These are phyloP conservation scores for Pyrenochaeta sp. DNA, from an alignment of 2,329 filamentous ascomycete species.

Conservation along the genomic window DNA sequence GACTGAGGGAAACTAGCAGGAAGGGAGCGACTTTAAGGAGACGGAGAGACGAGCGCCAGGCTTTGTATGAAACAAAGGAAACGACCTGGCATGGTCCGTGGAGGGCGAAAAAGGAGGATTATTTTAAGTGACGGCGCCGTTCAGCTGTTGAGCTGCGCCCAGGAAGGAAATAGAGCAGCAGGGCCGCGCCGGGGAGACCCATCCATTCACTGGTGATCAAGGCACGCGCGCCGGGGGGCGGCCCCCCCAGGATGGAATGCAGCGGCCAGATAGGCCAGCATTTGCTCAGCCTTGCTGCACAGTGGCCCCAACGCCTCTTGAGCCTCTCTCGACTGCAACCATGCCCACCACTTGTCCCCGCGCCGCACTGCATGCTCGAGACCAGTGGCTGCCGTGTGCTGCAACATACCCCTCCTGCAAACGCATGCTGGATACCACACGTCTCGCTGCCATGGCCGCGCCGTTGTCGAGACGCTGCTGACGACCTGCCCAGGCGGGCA, in stretches of 20 bases:
- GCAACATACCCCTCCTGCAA: conserved; percentile 36
- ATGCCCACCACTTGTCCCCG: conserved; percentile 14
- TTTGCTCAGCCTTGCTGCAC: conserved; percentile 38
- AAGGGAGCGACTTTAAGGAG: conserved; percentile 8
- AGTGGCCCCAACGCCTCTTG: conserved; percentile 17
- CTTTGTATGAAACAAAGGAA: conserved; percentile 10
- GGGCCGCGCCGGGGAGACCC: conserved; percentile 16
- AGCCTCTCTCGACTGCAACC: conserved; percentile 32
- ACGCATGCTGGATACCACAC: conserved; percentile 15
- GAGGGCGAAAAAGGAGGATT: conserved; percentile 25
- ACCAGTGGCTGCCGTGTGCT: conserved; percentile 32
- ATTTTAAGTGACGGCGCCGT: conserved; percentile 27
- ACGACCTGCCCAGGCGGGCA: conserved; percentile 19
- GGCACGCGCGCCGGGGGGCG: conserved; percentile 22
- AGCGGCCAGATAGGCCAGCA: conserved; percentile 32
- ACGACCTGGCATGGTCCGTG: conserved; percentile 6
- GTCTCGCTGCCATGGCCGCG: conserved; percentile 12
- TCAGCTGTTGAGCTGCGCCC: conserved; percentile 10
- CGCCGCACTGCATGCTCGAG: conserved; percentile 12
- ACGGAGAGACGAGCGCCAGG: background rate
- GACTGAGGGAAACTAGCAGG: conserved; percentile 6
- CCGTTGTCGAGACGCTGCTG: background rate
- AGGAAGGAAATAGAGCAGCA: conserved; percentile 28
- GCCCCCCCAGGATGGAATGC: conserved; percentile 18
- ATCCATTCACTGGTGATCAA: conserved; percentile 23